Evolutionary conservation across 768 basidiomycete species (phyloP).

Genomic region (Termitomyces sp.): DNA sequence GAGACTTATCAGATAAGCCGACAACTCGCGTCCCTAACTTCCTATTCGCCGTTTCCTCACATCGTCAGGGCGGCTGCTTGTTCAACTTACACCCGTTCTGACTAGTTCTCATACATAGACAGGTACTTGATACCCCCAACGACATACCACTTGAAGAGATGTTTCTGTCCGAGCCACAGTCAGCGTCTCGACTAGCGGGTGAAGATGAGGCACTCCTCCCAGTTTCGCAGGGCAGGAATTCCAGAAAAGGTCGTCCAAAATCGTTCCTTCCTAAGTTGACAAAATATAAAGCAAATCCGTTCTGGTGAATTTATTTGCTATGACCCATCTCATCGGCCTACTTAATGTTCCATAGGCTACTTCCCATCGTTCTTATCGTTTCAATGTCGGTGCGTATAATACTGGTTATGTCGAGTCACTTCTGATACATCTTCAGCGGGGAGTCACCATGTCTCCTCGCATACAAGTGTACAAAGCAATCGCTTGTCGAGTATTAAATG

Average conservation of each 20-base stretch:
- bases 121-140: neutral
- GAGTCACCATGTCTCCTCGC: slow-evolving; percentile 73
- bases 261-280: slow-evolving; percentile 13
- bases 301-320: slow-evolving; percentile 29
- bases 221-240: slow-evolving; percentile 1
- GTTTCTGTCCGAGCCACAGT: neutral
- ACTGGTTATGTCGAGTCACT: neutral
- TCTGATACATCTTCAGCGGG: slow-evolving; percentile 43
- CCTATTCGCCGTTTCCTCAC: neutral
- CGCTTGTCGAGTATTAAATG: slow-evolving; percentile 52
- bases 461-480: slow-evolving; percentile 78
- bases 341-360: slow-evolving; percentile 42
- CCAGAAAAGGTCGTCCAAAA: slow-evolving; percentile 5
- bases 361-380: slow-evolving; percentile 61
- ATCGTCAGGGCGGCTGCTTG: neutral
- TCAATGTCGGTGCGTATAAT: slow-evolving; percentile 54
- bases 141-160: slow-evolving; percentile 6
- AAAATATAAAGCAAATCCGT: slow-evolving; percentile 34
- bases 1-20: slow-evolving; percentile 15
- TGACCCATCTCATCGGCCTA: neutral
- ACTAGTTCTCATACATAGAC: neutral
- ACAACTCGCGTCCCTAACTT: neutral
- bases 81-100: neutral
- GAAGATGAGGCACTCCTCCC: slow-evolving; percentile 18
- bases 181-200: neutral